phyloP scores from a whole-genome alignment of 768 basidiomycete species.

The Hypsizygus marmoreus region DNA sequence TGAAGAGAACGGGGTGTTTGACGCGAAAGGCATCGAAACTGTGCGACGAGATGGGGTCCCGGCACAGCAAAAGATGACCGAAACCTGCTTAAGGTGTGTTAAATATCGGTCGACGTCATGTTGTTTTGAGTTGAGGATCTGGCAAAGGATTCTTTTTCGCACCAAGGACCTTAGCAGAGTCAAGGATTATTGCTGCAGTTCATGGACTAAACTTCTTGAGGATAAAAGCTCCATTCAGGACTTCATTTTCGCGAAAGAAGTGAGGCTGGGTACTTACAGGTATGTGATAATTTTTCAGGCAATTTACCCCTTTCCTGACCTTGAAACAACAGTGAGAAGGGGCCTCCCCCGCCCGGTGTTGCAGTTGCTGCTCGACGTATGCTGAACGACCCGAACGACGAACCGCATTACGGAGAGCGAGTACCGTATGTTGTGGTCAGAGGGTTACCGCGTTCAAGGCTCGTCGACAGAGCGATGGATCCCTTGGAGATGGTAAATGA shows the following conservation, averaged over 20 bases:
- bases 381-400: constrained; percentile 74
- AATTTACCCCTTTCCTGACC: neutral
- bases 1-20: constrained; percentile 78
- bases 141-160: constrained; percentile 80
- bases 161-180: constrained; percentile 87
- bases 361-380: constrained; percentile 79
- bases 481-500: constrained; percentile 71
- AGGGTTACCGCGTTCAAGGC: constrained; percentile 59
- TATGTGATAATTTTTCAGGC: constrained; percentile 27
- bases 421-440: constrained; percentile 86
- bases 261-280: constrained; percentile 93
- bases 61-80: constrained; percentile 92
- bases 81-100: constrained; percentile 83
- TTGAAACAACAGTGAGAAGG: constrained; percentile 62
- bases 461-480: constrained; percentile 76
- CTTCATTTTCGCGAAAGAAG: constrained; percentile 94
- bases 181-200: constrained; percentile 82
- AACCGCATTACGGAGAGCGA: constrained; percentile 91
- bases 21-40: constrained; percentile 98
- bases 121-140: constrained; percentile 1
- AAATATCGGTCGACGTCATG: neutral
- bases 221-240: constrained; percentile 86
- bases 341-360: constrained; percentile 89
- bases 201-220: constrained; percentile 84
- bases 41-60: constrained; percentile 90